These are phyloP conservation scores for Podosphaera fusca DNA, from an alignment of 2,329 filamentous ascomycete species.

Conservation along the genomic window DNA sequence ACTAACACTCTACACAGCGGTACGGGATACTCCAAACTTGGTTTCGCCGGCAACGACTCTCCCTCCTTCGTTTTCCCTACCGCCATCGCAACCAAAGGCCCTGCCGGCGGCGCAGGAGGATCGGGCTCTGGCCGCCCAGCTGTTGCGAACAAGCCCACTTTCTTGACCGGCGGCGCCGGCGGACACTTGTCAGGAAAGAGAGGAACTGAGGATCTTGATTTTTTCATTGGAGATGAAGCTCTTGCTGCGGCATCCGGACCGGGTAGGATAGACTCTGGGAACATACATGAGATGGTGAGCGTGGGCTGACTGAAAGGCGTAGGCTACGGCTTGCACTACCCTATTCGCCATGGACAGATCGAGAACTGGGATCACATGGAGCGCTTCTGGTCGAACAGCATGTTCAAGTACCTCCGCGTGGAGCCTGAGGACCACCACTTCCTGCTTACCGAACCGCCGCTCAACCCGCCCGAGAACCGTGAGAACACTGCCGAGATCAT, in stretches of 20 bases:
- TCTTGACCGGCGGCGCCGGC: conserved; percentile 67
- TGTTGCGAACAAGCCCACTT: conserved; percentile 86
- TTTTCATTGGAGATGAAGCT: conserved; percentile 96
- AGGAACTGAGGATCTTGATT: conserved; percentile 92
- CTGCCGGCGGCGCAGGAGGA: conserved; percentile 43
- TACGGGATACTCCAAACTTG: conserved; percentile 97
- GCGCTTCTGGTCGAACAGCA: conserved; percentile 98
- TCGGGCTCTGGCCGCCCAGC: conserved; percentile 73
- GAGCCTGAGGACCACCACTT: conserved; percentile 99
- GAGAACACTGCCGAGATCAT: conserved; percentile 99
- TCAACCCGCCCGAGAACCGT: conserved; percentile 95
- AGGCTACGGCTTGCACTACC: conserved; percentile 94
- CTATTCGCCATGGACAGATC: conserved; percentile 91
- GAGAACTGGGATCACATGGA: conserved; percentile 99
- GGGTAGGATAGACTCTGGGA: too few species aligned
- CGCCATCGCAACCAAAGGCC: conserved; percentile 85
- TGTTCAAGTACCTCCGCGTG: conserved; percentile 97
- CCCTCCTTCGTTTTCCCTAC: conserved; percentile 98
- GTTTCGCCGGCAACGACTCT: conserved; percentile 97
- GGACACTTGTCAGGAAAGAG: conserved; percentile 77
- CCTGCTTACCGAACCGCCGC: conserved; percentile 87
- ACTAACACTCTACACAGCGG: conserved; percentile 36
- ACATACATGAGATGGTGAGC: background rate
- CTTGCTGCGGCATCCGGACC: conserved; percentile 63
- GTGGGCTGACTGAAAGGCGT: conserved; percentile 8